Base-by-base conservation (phyloP, 768 basidiomycete genomes). In the Pulveroboletus sp. region DNA sequence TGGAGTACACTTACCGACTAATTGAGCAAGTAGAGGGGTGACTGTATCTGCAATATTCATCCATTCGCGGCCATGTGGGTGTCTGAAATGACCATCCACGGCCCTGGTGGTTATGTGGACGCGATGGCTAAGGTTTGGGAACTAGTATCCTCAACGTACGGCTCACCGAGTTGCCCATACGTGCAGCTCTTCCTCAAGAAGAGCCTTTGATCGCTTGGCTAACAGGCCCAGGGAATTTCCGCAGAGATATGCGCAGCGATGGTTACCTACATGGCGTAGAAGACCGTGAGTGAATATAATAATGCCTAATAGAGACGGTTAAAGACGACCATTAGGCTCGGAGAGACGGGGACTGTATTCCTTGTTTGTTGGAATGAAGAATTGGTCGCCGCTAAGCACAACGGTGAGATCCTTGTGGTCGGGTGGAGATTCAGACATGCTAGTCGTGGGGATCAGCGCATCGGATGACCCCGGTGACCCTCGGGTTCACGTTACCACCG, bases 181-280 rank as follows among this genome's bases (percentile, higher is more conserved):
- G 41, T 78, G 64, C 43, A 98, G 68, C 67, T 99, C 97, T 67
- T 95, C 81, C 53, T 87, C 72, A 14, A 98, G 73, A 37, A 94
- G 74, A 51, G 75, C 65, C 53, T 79, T 77, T 25, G 94, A 87
- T 32, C 80, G 75, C 64, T 84, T 90, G 37, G 89, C 80, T 60
- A 90, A 72, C 46, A 87, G 75, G 5, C 97, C 97, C 10, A 98
- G 79, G 21, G 94, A 97, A 72, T 99, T 98, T 29, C 97, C 97
- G 65, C 91, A 94, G 43, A 99, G 82, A 68, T 99, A 99, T 29
- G 84, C 81, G 66, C 82, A 84, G 47, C 74, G 71, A 47, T 62
- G 65, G 42, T 81, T 80, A 75, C 67, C 69, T 73, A 52, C 19
- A 57, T 47, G 39, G 40, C 35, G 44, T 42, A 35, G 49, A 33